phyloP scores from a whole-genome alignment of 495 filamentous ascomycete genomes.

The Xylaria telfairii region DNA sequence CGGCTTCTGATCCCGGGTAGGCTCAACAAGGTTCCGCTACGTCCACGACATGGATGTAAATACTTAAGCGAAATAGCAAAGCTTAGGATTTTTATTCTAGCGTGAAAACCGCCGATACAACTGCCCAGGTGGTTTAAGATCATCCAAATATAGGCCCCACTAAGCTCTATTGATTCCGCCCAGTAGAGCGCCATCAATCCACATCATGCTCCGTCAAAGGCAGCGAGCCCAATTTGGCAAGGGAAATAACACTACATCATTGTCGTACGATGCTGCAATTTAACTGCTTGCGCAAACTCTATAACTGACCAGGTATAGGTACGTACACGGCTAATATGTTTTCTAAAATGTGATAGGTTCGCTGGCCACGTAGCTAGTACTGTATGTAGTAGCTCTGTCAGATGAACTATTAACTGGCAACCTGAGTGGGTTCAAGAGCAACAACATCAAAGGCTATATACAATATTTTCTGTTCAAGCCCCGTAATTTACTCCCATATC shows the following conservation, averaged over 20 bases:
- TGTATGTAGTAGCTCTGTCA: background rate
- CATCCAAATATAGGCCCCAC: conserved; percentile 7
- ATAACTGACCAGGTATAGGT: background rate
- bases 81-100: background rate
- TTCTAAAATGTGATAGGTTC: too few species aligned
- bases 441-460: too few species aligned
- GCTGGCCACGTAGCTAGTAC: background rate
- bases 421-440: too few species aligned
- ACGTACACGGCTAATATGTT: background rate
- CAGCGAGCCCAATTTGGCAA: background rate
- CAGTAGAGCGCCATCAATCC: background rate
- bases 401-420: background rate
- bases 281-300: background rate
- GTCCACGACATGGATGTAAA: conserved; percentile 2
- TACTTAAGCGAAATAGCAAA: conserved; percentile 13
- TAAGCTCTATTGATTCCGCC: background rate
- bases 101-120: background rate
- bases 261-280: background rate
- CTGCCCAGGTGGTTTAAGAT: background rate
- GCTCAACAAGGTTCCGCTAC: conserved; percentile 3
- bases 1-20: too few species aligned
- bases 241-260: background rate
- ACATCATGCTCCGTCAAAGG: background rate
- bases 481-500: too few species aligned
- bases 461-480: too few species aligned